Evolutionary conservation across 495 filamentous ascomycete genomes (phyloP).

Genomic region (Talaromyces stipitatus): DNA sequence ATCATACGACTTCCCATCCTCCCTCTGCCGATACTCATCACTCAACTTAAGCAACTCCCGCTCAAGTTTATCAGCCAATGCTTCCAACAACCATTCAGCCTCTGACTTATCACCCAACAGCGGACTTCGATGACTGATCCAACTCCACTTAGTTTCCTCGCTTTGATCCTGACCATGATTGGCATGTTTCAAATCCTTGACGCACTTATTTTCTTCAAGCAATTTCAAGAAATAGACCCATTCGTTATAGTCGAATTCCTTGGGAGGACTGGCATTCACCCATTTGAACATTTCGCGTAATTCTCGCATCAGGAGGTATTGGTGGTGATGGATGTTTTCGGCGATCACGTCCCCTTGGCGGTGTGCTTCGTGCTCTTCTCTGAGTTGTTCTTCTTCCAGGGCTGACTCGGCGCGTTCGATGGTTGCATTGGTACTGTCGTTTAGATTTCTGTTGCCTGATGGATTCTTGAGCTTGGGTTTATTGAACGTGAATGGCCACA

Average conservation of each 20-base stretch:
- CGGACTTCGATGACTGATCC: constrained; percentile 66
- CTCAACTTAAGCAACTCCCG: constrained; percentile 39
- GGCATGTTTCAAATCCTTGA: constrained; percentile 14
- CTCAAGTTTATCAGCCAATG: constrained; percentile 47
- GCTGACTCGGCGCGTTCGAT: not conserved
- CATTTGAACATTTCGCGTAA: constrained; percentile 60
- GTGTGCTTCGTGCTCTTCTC: constrained; percentile 28
- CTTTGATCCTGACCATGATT: constrained; percentile 11
- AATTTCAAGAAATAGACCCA: constrained; percentile 77
- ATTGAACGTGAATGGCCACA: constrained; percentile 5
- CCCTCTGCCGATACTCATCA: constrained; percentile 11
- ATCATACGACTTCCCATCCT: not conserved
- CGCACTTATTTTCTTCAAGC: constrained; percentile 60
- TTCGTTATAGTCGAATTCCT: constrained; percentile 69
- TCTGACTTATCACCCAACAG: constrained; percentile 67
- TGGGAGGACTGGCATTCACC: constrained; percentile 47
- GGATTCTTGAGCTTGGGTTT: constrained; percentile 2
- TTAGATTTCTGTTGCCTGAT: not conserved
- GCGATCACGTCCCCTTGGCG: constrained; percentile 34
- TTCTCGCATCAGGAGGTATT: constrained; percentile 59
- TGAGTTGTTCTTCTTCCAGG: constrained; percentile 28
- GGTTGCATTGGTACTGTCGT: constrained; percentile 5
- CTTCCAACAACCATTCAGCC: constrained; percentile 73
- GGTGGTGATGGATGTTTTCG: constrained; percentile 51
- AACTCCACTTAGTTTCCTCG: constrained; percentile 53